Percentiles rank a stretch among this genome's conserved stretches.
These are phyloP conservation scores for Neonectria neomacrospora DNA, from an alignment of 2,329 filamentous ascomycete species.

Conservation along the genomic window DNA sequence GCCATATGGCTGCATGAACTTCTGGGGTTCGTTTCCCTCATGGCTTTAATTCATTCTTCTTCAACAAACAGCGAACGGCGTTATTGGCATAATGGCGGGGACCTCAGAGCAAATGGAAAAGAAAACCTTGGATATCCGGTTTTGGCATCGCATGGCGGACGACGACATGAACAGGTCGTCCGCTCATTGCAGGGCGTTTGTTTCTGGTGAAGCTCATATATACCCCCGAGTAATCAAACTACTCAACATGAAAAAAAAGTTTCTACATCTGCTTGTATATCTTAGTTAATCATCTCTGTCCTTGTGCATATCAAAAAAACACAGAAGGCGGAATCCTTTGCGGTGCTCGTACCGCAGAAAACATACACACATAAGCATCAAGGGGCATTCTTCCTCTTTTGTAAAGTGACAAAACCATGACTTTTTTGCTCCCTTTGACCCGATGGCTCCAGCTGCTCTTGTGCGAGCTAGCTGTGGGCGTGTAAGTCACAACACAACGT, in stretches of 20 bases:
- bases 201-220: constrained; percentile 59
- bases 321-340: background rate
- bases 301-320: background rate
- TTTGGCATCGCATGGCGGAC: constrained; percentile 24
- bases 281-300: constrained; percentile 3
- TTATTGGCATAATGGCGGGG: constrained; percentile 39
- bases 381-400: background rate
- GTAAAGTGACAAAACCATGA: background rate
- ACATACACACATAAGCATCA: background rate
- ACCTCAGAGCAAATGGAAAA: constrained; percentile 50
- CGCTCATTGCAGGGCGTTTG: constrained; percentile 49
- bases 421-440: background rate
- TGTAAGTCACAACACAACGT: constrained; percentile 8
- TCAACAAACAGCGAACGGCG: constrained; percentile 41
- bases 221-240: constrained; percentile 49
- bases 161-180: constrained; percentile 37
- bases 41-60: constrained; percentile 2
- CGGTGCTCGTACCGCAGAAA: background rate
- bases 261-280: constrained; percentile 11
- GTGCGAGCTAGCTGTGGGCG: constrained; percentile 3
- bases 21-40: background rate
- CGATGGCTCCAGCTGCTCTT: background rate
- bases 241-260: constrained; percentile 25
- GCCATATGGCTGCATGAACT: no score
- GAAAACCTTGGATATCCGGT: constrained; percentile 34